Evolutionary conservation across 805 yeast species (phyloP), one percentile per base, ranked within the genome.

Genomic region (Yarrowia sp.): DNA sequence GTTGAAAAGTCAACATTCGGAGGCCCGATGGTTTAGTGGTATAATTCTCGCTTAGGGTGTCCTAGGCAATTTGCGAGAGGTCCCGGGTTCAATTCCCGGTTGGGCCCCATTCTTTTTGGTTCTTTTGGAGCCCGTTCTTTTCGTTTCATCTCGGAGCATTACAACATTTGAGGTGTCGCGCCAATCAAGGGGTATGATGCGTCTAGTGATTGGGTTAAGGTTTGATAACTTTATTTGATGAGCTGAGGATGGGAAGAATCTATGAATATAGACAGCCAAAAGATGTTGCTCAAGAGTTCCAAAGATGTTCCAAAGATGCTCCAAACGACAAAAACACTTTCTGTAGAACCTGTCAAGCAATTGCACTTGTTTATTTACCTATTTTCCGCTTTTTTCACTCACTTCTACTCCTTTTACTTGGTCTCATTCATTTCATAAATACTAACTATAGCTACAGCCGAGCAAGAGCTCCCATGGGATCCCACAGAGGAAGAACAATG

Each of bases 391-490:
- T n/a, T n/a, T n/a, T n/a, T n/a, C n/a, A n/a, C n/a, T n/a, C n/a
- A n/a, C n/a, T n/a, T n/a, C n/a, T n/a, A n/a, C n/a, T 26, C 7
- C 3, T 2, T 26, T 17, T 28, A n/a, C 24, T 2, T 32, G 7
- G 14, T 36, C 19, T 48, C 38, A 19, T 32, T 48, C n/a, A n/a
- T 28, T 48, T n/a, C 30, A 48, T 48, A 30, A 30, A 48, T 48
- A 28, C 36, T 30, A 28, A 21, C 11, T 26, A 28, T 16, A 17
- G 22, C 22, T 51, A 51, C 2, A 51, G 36, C 48, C 65, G 71
- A 8, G 92, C 92, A 63, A 87, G 74, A 1, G 92, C 89, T 62
- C 92, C 92, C 86, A 86, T 85, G 62, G 92, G 91, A 72, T 87
- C 92, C 84, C 90, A 87, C 11, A 89, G 84, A 58, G 90, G 90